Base-by-base conservation (phyloP, 129 eudicot species). In the Solidago caesia region DNA sequence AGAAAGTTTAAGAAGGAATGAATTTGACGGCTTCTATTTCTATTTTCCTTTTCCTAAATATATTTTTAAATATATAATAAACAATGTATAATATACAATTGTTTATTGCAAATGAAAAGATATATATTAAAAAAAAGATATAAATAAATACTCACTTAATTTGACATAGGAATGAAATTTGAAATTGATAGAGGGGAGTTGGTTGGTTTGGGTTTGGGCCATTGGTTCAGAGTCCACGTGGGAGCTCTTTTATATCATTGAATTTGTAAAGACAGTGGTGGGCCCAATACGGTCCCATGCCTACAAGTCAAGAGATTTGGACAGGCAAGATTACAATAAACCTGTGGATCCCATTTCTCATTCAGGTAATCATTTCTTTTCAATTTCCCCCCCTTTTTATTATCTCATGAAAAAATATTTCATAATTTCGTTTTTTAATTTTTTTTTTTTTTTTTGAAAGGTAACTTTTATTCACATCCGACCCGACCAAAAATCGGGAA, bases 171-270 rank as follows among this genome's bases (percentile, higher is more conserved):
- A 7, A 57, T 56, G 12, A 42, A 8, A 42, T 29, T 29, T 61
- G 13, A 13, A 66, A 63, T 57, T n/a, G 68, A 64, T 44, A 44
- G 48, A 51, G 48, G 16, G 44, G 59, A 71, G 48, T 71, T 67
- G 57, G 74, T 67, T 75, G 52, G n/a, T 16, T 66, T 77, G 67
- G 77, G 79, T 16, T 66, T 77, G 67, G 77, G 79, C 52, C 44
- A 75, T 10, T 45, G 53, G 82, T 64, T 72, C 82, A 78, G 77
- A 62, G 78, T 79, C 82, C 82, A 79, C 82, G 82, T 79, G 82
- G 82, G 72, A 43, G 82, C 55, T 79, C 66, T 71, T 62, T 53
- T 64, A 71, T 78, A 72, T 78, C 67, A 78, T 72, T 78, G 55
- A 78, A 70, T 78, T 77, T 71, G 27, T 64, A 64, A 79, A 72